Percentiles rank a stretch among this genome's conserved stretches.
These are phyloP conservation scores for Mycena polygramma DNA, from an alignment of 768 basidiomycete genomes.

Conservation along the genomic window DNA sequence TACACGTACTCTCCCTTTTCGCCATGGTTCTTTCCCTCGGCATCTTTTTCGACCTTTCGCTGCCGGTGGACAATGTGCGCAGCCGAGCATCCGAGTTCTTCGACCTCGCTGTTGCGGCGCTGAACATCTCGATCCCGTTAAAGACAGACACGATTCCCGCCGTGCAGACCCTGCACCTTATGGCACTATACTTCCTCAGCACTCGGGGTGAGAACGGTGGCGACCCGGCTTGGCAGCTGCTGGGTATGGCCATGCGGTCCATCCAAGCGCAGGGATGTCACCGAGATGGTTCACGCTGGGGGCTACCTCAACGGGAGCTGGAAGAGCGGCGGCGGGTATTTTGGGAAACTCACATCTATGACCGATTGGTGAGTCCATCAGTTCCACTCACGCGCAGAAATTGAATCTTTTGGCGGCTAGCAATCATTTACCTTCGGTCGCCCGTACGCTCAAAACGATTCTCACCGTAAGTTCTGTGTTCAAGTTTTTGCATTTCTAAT, in stretches of 20 bases:
- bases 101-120: slow-evolving; percentile 35
- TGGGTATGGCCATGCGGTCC: slow-evolving; percentile 42
- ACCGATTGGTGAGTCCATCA: slow-evolving; percentile 35
- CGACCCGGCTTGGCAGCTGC: slow-evolving; percentile 41
- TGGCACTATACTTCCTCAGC: slow-evolving; percentile 40
- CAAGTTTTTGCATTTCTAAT: neutral
- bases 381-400: neutral
- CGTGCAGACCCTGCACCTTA: slow-evolving; percentile 40
- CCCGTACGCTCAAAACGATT: slow-evolving; percentile 38
- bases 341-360: slow-evolving; percentile 41
- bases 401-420: slow-evolving; percentile 15
- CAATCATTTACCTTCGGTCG: slow-evolving; percentile 43
- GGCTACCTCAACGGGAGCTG: slow-evolving; percentile 34
- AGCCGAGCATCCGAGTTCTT: slow-evolving; percentile 33
- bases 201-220: slow-evolving; percentile 38
- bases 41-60: slow-evolving; percentile 38
- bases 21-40: slow-evolving; percentile 39
- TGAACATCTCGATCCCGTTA: slow-evolving; percentile 38
- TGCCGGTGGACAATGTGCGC: slow-evolving; percentile 27
- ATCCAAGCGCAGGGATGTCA: slow-evolving; percentile 44
- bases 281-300: slow-evolving; percentile 42
- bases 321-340: slow-evolving; percentile 42
- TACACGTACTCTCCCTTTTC: slow-evolving; percentile 36
- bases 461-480: slow-evolving; percentile 32
- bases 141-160: slow-evolving; percentile 40